Percentiles rank a stretch among this genome's conserved stretches.
Conservation (phyloP, 805 yeast species). For the Pichia pseudocactophila region DNA sequence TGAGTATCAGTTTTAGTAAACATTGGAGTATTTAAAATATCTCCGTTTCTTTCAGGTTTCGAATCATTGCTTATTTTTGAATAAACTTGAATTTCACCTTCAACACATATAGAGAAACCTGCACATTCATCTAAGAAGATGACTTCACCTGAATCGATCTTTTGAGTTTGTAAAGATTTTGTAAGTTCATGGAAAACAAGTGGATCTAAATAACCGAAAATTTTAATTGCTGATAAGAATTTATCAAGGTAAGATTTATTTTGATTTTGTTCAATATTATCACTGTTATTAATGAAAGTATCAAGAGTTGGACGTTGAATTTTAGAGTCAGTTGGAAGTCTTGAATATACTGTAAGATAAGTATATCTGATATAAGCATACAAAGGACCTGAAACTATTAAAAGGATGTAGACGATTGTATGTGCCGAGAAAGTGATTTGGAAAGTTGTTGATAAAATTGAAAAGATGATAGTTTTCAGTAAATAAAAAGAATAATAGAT, state of each 20-base stretch:
- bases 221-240: constrained; percentile 81
- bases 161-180: constrained; percentile 83
- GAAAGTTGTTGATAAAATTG: constrained; percentile 35
- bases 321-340: constrained; percentile 37
- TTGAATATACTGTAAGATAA: constrained; percentile 55
- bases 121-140: constrained; percentile 53
- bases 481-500: neutral
- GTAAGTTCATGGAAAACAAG: constrained; percentile 91
- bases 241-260: constrained; percentile 72
- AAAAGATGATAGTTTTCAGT: constrained; percentile 13
- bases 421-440: constrained; percentile 45
- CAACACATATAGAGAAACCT: constrained; percentile 89
- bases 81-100: constrained; percentile 78
- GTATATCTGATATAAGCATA: constrained; percentile 51
- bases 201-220: constrained; percentile 86
- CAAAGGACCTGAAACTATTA: constrained; percentile 26
- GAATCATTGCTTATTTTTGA: constrained; percentile 37
- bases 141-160: constrained; percentile 67
- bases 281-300: constrained; percentile 32
- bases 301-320: constrained; percentile 38
- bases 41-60: constrained; percentile 13
- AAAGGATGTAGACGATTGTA: constrained; percentile 31
- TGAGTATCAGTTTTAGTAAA: constrained; percentile 26
- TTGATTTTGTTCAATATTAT: constrained; percentile 31
- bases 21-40: constrained; percentile 3